phyloP scores from a whole-genome alignment of 371 early-diverging fungal genomes.

The Saksenaea vasiformis region DNA sequence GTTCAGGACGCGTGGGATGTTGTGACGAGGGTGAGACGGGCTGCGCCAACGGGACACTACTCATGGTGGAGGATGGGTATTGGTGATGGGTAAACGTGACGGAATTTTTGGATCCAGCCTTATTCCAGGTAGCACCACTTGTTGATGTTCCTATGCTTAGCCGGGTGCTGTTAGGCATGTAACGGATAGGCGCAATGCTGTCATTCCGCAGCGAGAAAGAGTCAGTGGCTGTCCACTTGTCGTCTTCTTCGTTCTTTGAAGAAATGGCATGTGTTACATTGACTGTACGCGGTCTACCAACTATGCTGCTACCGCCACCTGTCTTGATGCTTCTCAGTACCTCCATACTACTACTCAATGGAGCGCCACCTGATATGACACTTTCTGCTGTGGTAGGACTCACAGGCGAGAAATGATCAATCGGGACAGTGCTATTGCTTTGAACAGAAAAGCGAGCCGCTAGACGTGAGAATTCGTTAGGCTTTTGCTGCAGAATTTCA shows the following conservation, averaged over 20 bases:
- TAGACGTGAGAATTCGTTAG: constrained; percentile 42
- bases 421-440: constrained; percentile 15
- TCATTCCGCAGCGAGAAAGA: constrained; percentile 31
- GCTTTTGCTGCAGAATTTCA: constrained; percentile 41
- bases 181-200: constrained; percentile 30
- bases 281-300: not conserved
- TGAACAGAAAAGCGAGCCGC: constrained; percentile 21
- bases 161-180: constrained; percentile 34
- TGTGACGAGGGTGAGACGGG: constrained; percentile 14
- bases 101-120: constrained; percentile 8
- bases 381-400: constrained; percentile 7
- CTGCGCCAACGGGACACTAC: constrained; percentile 42
- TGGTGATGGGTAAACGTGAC: constrained; percentile 35
- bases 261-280: constrained; percentile 17
- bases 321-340: constrained; percentile 40
- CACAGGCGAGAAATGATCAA: constrained; percentile 19
- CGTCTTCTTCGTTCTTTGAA: constrained; percentile 3
- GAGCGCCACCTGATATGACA: constrained; percentile 17
- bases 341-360: constrained; percentile 41
- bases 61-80: constrained; percentile 41
- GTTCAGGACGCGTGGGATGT: not conserved
- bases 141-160: constrained; percentile 34
- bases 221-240: constrained; percentile 30
- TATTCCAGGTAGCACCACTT: constrained; percentile 20
- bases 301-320: constrained; percentile 20